These are phyloP conservation scores for Pestalotiopsis sp. DNA, from an alignment of 2,329 filamentous ascomycete genomes.

Conservation along the genomic window DNA sequence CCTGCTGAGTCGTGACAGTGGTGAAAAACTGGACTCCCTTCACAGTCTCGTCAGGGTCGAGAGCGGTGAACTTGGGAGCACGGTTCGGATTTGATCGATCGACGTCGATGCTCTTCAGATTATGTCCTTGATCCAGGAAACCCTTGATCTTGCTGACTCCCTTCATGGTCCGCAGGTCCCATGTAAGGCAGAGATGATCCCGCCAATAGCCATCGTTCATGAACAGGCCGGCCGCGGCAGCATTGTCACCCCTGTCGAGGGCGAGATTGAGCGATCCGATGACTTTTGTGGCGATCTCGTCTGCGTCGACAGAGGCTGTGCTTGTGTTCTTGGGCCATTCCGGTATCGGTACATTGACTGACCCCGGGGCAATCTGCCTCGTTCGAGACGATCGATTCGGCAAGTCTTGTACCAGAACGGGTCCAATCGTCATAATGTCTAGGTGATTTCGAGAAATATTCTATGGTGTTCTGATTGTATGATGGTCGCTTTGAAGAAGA, in stretches of 20 bases:
- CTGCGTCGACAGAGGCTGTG: conserved; percentile 36
- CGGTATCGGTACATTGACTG: conserved; percentile 39
- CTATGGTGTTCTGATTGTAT: neutral
- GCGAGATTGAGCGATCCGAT: conserved; percentile 41
- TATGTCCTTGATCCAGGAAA: conserved; percentile 33
- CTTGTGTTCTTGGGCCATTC: conserved; percentile 42
- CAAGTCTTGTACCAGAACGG: neutral
- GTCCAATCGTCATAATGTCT: conserved; percentile 6
- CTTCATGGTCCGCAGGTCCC: conserved; percentile 58
- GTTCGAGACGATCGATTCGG: neutral
- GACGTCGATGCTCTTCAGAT: conserved; percentile 39
- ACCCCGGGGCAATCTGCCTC: conserved; percentile 29
- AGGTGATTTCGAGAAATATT: neutral
- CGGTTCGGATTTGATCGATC: conserved; percentile 42
- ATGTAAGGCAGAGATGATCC: conserved; percentile 59
- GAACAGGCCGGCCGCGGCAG: conserved; percentile 45
- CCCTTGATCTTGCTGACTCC: conserved; percentile 42
- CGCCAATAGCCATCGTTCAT: conserved; percentile 57
- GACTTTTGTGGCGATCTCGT: conserved; percentile 36
- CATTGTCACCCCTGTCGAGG: conserved; percentile 35
- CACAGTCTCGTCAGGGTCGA: conserved; percentile 46
- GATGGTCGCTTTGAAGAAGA: neutral
- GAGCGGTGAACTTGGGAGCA: conserved; percentile 39
- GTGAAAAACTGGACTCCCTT: conserved; percentile 55
- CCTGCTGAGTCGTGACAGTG: conserved; percentile 46